Evolutionary conservation across 2,329 filamentous ascomycete species (phyloP), one percentile per base, ranked within the genome.

Genomic region (Aspergillus calidoustus): DNA sequence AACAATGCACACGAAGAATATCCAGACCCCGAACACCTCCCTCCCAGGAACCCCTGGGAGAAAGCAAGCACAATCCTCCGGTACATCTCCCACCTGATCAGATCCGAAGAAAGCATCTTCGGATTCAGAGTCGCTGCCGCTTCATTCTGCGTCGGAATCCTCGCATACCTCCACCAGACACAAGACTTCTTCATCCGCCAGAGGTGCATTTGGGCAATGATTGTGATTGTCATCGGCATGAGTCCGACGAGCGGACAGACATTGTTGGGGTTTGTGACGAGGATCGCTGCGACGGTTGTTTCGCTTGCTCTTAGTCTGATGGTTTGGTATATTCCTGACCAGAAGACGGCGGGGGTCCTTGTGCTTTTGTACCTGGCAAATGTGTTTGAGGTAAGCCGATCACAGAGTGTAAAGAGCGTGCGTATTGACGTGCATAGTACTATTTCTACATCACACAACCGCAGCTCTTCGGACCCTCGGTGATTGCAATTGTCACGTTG

Each of bases 161-260:
- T 91, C 1, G 88, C 85, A 0, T 92, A 85, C 71, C 77, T 93
- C 3, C 79, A 83, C 38, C 74, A 83, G 23, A 89, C 89, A 0
- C 85, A 91, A 65, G 69, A 71, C 0, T 92, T 91, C 71, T 93
- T 91, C 72, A 81, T 86, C 11, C 78, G 86, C 49, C 87, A 93
- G 68, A 80, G 90, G 52, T 78, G 91, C 2, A 86, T 92, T 11
- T 93, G 90, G 90, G 87, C 89, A 1, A 85, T 92, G 82, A 90
- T 93, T 64, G 91, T 92, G 71, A 83, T 88, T 31, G 85, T 89
- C 2, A 89, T 92, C 30, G 84, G 85, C 19, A 91, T 91, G 88
- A 87, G 83, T 3, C 82, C 85, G 30, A 86, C 86, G 0, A 86
- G 88, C 13, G 90, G 90, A 0, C 87, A 90, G 67, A 87, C 87